Evolutionary conservation across 2,329 filamentous ascomycete species (phyloP).

Genomic region (Trichoderma pleuroti): DNA sequence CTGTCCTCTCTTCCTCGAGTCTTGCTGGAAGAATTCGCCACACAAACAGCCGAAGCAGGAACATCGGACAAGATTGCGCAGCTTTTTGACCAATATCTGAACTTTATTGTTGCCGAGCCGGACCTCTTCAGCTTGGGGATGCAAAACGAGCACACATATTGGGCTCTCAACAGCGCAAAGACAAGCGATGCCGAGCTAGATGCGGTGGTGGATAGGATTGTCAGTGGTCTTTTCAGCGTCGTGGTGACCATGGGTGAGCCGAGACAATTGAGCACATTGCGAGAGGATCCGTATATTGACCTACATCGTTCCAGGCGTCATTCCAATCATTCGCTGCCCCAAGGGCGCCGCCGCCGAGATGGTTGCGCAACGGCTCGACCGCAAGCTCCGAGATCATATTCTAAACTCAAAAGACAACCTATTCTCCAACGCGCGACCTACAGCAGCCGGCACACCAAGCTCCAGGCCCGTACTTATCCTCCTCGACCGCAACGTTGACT

Average conservation of each 20-base stretch:
- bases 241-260: slow-evolving; percentile 89
- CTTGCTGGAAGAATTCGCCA: slow-evolving; percentile 89
- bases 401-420: slow-evolving; percentile 97
- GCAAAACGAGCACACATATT: slow-evolving; percentile 87
- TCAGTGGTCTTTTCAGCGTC: slow-evolving; percentile 95
- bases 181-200: slow-evolving; percentile 90
- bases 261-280: neutral
- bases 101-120: slow-evolving; percentile 94
- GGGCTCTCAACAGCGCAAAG: slow-evolving; percentile 90
- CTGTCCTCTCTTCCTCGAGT: slow-evolving; percentile 87
- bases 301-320: slow-evolving; percentile 57
- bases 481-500: slow-evolving; percentile 89
- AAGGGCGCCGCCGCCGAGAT: slow-evolving; percentile 91
- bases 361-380: slow-evolving; percentile 89
- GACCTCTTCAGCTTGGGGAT: slow-evolving; percentile 93
- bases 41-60: slow-evolving; percentile 76
- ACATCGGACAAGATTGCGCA: slow-evolving; percentile 89
- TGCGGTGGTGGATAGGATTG: slow-evolving; percentile 80
- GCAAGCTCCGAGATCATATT: slow-evolving; percentile 93
- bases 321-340: slow-evolving; percentile 92
- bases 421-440: slow-evolving; percentile 68
- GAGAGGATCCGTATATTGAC: neutral
- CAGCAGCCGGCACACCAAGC: slow-evolving; percentile 58
- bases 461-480: slow-evolving; percentile 88
- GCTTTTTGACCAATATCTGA: slow-evolving; percentile 93